Evolutionary conservation across 495 filamentous ascomycete genomes (phyloP), one percentile per base, ranked within the genome.

Genomic region (Rhypophila decipiens): DNA sequence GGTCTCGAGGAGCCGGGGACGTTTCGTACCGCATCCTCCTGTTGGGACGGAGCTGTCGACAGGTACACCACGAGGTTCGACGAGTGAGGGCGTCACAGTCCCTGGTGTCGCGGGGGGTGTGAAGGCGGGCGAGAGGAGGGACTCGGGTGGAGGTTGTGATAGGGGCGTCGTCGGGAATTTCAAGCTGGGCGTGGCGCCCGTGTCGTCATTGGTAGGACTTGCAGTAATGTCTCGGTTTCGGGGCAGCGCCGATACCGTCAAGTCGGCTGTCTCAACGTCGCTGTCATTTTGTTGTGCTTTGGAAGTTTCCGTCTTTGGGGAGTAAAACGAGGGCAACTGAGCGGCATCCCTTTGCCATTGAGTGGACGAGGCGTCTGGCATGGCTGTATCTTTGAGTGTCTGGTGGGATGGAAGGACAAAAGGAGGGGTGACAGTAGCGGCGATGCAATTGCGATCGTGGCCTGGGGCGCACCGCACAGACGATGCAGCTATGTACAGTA

Each of bases 111-210:
- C 65, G n/a, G 87, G 87, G 5, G 87, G 87, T 18, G 87, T 90
- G 64, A 90, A 88, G 37, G 81, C 80, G 0, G 88, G 87, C 35
- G 82, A 87, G 20, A 93, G 67, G 24, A 88, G 71, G 7, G 69
- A 72, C 4, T 64, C 58, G 2, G 70, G 70, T 5, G 66, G 68
- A 1, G 58, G 58, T 39, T 54, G 59, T 13, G 43, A 54, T 4
- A 60, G 47, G 2, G 49, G 46, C 12, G 44, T 47, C n/a, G 47
- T 35, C 2, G 50, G 59, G 11, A 52, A 46, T 23, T 53, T 49
- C 9, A 34, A 34, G 20, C 44, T 44, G 24, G 47, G 37, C 21
- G 43, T 23, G 38, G 5, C 20, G 4, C 19, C 10, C 5, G 18
- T 3, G 18, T 9, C 24, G 20, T 10, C 24, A 21, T n/a, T 9